Conservation (phyloP, 2,329 filamentous ascomycete genomes). For the Elsinoe ampelina region DNA sequence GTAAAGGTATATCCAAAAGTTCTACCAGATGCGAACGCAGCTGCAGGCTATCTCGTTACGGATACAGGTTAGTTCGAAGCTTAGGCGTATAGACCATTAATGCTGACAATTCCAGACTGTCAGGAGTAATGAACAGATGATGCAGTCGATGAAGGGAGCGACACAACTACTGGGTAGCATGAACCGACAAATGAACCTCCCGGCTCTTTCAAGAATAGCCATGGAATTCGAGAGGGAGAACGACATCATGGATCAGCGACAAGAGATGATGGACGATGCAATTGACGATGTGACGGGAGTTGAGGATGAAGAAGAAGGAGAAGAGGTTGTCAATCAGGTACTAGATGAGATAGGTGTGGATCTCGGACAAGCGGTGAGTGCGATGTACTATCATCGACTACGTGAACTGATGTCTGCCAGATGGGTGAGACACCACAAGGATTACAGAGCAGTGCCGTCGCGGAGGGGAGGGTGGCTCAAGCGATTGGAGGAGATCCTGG, state of each 20-base stretch:
- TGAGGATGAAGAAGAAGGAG: constrained; percentile 84
- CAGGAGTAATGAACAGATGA: constrained; percentile 98
- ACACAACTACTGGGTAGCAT: constrained; percentile 88
- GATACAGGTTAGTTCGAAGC: constrained; percentile 63
- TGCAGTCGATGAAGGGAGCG: constrained; percentile 98
- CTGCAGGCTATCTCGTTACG: constrained; percentile 90
- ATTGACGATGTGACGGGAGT: constrained; percentile 94
- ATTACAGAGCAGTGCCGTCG: constrained; percentile 61
- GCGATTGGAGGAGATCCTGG: constrained; percentile 63
- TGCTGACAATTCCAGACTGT: constrained; percentile 57
- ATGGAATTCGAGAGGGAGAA: constrained; percentile 99
- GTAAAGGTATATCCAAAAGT: constrained; percentile 84
- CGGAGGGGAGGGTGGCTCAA: constrained; percentile 74
- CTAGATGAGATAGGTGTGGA: constrained; percentile 95
- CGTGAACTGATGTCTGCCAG: constrained; percentile 38
- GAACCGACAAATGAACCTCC: constrained; percentile 97
- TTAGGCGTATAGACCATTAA: background rate
- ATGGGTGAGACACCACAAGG: constrained; percentile 85
- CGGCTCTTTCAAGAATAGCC: constrained; percentile 86
- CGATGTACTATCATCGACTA: background rate
- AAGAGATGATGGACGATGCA: constrained; percentile 99
- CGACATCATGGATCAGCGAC: constrained; percentile 97
- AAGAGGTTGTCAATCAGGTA: constrained; percentile 94
- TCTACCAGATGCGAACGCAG: constrained; percentile 96
- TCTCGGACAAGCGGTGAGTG: constrained; percentile 73